Conservation (phyloP, 805 yeast species). For the Debaryomyces maramus region DNA sequence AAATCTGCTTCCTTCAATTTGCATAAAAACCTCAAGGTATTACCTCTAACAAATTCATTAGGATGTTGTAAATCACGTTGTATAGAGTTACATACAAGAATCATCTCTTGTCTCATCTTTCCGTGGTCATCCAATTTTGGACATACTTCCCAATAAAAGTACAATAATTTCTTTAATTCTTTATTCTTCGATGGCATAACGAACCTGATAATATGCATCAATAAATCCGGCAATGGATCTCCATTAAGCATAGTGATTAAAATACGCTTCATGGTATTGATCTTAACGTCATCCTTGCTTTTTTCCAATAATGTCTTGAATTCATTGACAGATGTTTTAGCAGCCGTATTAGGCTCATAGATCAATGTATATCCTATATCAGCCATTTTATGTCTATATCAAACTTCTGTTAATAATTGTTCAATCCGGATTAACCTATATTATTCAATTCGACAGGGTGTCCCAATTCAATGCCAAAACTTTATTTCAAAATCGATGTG, state of each 20-base stretch:
- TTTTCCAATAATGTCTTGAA: slow-evolving; percentile 78
- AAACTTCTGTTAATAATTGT: neutral
- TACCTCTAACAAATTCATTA: slow-evolving; percentile 94
- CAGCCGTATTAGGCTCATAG: slow-evolving; percentile 70
- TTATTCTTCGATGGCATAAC: slow-evolving; percentile 95
- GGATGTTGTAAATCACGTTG: slow-evolving; percentile 98
- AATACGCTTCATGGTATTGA: slow-evolving; percentile 86
- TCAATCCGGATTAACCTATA: neutral
- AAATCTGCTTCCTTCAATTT: slow-evolving; percentile 91
- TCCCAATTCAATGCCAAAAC: neutral
- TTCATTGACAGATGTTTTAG: slow-evolving; percentile 65
- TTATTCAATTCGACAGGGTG: slow-evolving; percentile 1
- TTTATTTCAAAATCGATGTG: neutral
- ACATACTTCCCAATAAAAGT: slow-evolving; percentile 97
- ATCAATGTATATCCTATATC: slow-evolving; percentile 71
- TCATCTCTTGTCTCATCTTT: slow-evolving; percentile 96
- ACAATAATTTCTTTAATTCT: slow-evolving; percentile 85
- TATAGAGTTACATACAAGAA: slow-evolving; percentile 95
- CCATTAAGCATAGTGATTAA: slow-evolving; percentile 87
- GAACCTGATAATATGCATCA: slow-evolving; percentile 96
- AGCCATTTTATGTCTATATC: slow-evolving; percentile 12
- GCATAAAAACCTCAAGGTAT: slow-evolving; percentile 86
- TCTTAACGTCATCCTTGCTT: slow-evolving; percentile 83
- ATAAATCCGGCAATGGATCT: slow-evolving; percentile 84
- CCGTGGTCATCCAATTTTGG: slow-evolving; percentile 88